Conservation (phyloP, 1,284 basidiomycete species). For the Microbotryum scabiosae region DNA sequence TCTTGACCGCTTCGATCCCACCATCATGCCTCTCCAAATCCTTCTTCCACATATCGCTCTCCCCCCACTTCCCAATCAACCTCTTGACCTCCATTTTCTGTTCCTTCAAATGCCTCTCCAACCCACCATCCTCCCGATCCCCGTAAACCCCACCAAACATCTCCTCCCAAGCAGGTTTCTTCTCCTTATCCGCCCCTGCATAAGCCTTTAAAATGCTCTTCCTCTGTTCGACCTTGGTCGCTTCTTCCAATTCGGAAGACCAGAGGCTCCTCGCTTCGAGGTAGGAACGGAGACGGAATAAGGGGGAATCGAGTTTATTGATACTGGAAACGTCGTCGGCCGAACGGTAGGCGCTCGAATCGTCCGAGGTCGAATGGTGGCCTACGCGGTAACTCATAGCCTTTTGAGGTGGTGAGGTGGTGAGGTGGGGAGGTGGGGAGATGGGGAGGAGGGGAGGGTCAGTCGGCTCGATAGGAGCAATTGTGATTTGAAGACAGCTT, state of each 20-base stretch:
- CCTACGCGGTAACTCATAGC: slow-evolving; percentile 90
- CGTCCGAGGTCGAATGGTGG: slow-evolving; percentile 92
- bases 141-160: slow-evolving; percentile 78
- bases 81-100: slow-evolving; percentile 68
- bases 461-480: background rate
- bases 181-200: slow-evolving; percentile 63
- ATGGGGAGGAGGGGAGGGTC: background rate
- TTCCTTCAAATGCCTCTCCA: slow-evolving; percentile 53
- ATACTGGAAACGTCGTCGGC: slow-evolving; percentile 77
- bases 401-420: slow-evolving; percentile 39
- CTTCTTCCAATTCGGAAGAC: slow-evolving; percentile 64
- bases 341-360: slow-evolving; percentile 81
- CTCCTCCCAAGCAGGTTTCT: slow-evolving; percentile 61
- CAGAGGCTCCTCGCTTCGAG: slow-evolving; percentile 75
- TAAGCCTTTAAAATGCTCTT: slow-evolving; percentile 68
- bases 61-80: slow-evolving; percentile 74
- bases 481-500: background rate
- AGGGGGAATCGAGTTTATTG: slow-evolving; percentile 62
- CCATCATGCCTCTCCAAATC: slow-evolving; percentile 74
- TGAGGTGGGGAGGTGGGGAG: background rate
- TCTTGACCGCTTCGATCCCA: slow-evolving; percentile 58
- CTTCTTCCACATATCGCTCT: slow-evolving; percentile 68
- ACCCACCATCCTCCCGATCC: background rate
- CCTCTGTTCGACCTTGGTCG: slow-evolving; percentile 59
- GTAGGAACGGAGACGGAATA: slow-evolving; percentile 72